Evolutionary conservation across 2,329 filamentous ascomycete species (phyloP).

Genomic region (Monosporascus sp.): DNA sequence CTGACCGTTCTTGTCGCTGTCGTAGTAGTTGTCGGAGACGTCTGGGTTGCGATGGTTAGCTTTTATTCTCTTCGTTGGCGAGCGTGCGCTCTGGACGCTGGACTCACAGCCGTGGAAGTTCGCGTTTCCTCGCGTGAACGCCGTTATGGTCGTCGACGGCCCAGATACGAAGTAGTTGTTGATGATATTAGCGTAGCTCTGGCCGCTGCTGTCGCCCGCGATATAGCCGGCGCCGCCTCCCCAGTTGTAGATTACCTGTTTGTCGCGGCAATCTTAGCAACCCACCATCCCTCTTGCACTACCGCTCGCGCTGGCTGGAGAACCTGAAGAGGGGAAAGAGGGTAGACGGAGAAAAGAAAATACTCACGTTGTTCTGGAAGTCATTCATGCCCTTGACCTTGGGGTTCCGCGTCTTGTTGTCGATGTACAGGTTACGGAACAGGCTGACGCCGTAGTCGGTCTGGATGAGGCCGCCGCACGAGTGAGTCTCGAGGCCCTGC

Average conservation of each 20-base stretch:
- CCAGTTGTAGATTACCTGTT: constrained; percentile 49
- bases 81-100: not conserved
- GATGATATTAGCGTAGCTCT: constrained; percentile 45
- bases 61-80: no score
- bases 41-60: constrained; percentile 17
- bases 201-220: constrained; percentile 41
- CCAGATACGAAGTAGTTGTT: constrained; percentile 54
- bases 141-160: constrained; percentile 41
- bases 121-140: constrained; percentile 49
- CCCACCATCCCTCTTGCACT: not conserved
- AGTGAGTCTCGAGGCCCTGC: constrained; percentile 48
- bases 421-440: constrained; percentile 51
- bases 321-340: not conserved
- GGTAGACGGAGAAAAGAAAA: no score
- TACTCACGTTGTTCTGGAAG: constrained; percentile 37
- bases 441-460: constrained; percentile 43
- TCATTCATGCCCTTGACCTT: constrained; percentile 53
- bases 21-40: constrained; percentile 46
- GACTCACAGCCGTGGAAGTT: constrained; percentile 44
- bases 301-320: not conserved
- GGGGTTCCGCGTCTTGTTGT: constrained; percentile 52
- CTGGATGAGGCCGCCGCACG: constrained; percentile 46
- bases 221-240: constrained; percentile 49
- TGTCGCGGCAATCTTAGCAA: constrained; percentile 24
- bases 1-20: constrained; percentile 41